A percentile compares a stretch with the other conserved stretches of the same genome.
These are phyloP conservation scores for Trametes cingulata DNA, from an alignment of 768 basidiomycete species.

Conservation along the genomic window DNA sequence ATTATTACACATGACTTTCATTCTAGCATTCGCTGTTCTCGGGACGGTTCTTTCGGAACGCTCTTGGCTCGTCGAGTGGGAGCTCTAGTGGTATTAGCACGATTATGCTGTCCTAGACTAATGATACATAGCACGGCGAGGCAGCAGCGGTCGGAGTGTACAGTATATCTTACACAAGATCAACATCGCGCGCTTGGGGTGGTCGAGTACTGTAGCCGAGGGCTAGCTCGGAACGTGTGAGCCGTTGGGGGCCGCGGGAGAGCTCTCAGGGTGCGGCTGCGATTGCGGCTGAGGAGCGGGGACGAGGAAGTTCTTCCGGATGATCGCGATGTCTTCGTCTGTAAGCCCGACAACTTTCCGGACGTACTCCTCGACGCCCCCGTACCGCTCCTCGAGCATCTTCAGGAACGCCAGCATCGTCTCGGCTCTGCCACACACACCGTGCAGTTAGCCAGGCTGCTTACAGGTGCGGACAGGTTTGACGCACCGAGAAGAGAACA, in stretches of 20 bases:
- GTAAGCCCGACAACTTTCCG: constrained; percentile 56
- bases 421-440: constrained; percentile 55
- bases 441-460: too few relatives aligned
- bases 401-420: constrained; percentile 76
- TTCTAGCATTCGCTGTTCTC: not conserved
- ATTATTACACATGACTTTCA: not conserved
- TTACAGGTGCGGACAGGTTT: too few relatives aligned
- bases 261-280: not conserved
- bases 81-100: constrained; percentile 1
- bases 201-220: not conserved
- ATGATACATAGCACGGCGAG: constrained; percentile 8
- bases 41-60: not conserved
- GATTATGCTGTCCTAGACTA: constrained; percentile 12
- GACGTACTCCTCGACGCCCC: constrained; percentile 66
- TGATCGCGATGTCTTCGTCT: constrained; percentile 60
- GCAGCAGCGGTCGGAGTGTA: constrained; percentile 1
- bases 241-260: not conserved
- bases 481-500: constrained; percentile 75
- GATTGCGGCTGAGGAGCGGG: not conserved
- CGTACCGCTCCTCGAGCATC: constrained; percentile 62
- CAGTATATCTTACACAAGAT: constrained; percentile 4
- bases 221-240: not conserved
- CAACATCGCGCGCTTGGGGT: not conserved
- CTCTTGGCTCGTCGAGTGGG: not conserved
- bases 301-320: constrained; percentile 53